Evolutionary conservation across 2,329 filamentous ascomycete species (phyloP), one percentile per base, ranked within the genome.

Genomic region (Phyllosticta citribraziliensis): DNA sequence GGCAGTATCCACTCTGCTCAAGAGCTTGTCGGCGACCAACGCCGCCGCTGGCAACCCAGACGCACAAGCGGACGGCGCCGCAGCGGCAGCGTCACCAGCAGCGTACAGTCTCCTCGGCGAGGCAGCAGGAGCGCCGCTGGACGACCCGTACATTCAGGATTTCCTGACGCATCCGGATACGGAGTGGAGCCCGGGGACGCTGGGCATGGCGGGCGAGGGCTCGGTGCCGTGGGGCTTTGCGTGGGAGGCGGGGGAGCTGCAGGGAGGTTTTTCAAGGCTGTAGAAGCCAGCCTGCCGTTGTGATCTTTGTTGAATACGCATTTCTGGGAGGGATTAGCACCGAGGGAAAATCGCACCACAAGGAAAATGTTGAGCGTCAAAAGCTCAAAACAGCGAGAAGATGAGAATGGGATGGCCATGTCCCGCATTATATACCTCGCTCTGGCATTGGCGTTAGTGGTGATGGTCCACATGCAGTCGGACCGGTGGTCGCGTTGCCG

Each of bases 101-200:
- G 22, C n/a, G 24, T 27, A 55, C 12, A 27, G 27, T 17, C 40
- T 47, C 40, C 40, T 47, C 6, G 40, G 58, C 35, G 58, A 60
- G 17, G 53, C 52, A 5, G 58, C 35, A 2, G 55, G 54, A 8
- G 60, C 60, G 20, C 60, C 60, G 8, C 35, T 62, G 22, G 60
- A 62, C 30, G 60, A 62, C 51, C 56, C 60, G 24, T 62, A 57
- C 19, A 62, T 62, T 17, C 60, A 62, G 35, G 60, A 62, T 20
- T 62, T 62, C 47, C 24, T 62, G 55, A 62, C 55, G 24, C 60
- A 62, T 5, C 55, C 55, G 14, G 60, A 62, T 27, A 35, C 50
- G 19, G 50, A 62, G 35, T 62, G 60, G 60, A 62, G 60, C 25
- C 60, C 60, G 4, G 60, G 56, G 35, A 58, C 60, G 12, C 35